A percentile compares a stretch with the other conserved stretches of the same genome.
Conservation (phyloP, 306 rosid species). For the Malus fusca region DNA sequence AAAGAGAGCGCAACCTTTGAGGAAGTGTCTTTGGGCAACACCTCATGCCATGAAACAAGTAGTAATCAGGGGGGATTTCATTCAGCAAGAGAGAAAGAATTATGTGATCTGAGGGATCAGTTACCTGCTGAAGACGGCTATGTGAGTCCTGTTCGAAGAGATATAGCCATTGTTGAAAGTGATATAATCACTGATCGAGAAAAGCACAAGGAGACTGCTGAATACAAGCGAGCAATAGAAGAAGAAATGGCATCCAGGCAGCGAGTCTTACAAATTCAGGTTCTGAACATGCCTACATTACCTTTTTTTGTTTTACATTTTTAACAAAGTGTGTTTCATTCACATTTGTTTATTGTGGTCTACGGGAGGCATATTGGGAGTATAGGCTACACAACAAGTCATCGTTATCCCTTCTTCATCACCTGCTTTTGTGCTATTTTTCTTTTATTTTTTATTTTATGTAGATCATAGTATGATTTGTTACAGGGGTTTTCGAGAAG, state of each 20-base stretch:
- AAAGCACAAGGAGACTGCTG: conserved; percentile 79
- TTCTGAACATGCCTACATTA: conserved; percentile 15
- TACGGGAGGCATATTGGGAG: neutral
- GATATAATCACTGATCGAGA: conserved; percentile 62
- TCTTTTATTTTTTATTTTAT: neutral
- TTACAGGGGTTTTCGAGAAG: neutral
- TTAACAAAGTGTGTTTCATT: neutral
- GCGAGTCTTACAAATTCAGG: conserved; percentile 78
- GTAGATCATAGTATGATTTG: neutral
- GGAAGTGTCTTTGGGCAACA: neutral
- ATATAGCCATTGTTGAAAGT: conserved; percentile 29
- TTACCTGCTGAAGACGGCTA: conserved; percentile 21
- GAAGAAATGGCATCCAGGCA: conserved; percentile 90
- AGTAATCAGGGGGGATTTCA: neutral
- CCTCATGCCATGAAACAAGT: neutral
- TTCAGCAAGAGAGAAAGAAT: conserved; percentile 9
- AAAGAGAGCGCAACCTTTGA: conserved; percentile 11
- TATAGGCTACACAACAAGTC: neutral
- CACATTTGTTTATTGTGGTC: neutral
- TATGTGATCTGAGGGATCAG: conserved; percentile 1
- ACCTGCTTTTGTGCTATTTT: neutral
- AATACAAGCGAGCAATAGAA: conserved; percentile 68
- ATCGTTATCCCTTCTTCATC: neutral
- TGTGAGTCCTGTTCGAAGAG: conserved; percentile 14
- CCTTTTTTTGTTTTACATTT: neutral